Evolutionary conservation across 495 filamentous ascomycete genomes (phyloP).

Genomic region (Hyaloscypha variabilis): DNA sequence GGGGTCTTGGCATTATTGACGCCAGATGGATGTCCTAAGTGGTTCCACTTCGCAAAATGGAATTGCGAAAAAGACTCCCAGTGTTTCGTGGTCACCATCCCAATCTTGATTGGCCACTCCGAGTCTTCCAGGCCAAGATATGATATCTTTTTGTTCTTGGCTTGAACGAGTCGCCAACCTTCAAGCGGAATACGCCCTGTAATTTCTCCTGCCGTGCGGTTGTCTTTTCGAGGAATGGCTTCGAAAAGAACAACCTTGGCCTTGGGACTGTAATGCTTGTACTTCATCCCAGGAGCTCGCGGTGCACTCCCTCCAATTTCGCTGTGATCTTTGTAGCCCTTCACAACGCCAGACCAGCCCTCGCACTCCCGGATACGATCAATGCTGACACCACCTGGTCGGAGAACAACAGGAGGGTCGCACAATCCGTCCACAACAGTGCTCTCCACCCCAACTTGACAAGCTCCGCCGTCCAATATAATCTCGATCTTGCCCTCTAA

Average conservation of each 20-base stretch:
- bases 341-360: slow-evolving; percentile 78
- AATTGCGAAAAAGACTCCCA: slow-evolving; percentile 39
- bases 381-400: slow-evolving; percentile 90
- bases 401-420: slow-evolving; percentile 75
- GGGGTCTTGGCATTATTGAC: not conserved
- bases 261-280: slow-evolving; percentile 94
- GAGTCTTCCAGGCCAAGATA: slow-evolving; percentile 32
- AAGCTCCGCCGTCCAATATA: slow-evolving; percentile 88
- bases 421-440: slow-evolving; percentile 94
- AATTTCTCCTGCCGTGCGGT: not conserved
- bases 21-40: no score
- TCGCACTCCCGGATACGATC: slow-evolving; percentile 72
- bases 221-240: slow-evolving; percentile 13
- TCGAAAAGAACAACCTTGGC: slow-evolving; percentile 87
- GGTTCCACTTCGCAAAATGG: slow-evolving; percentile 10
- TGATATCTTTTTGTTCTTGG: not conserved
- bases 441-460: slow-evolving; percentile 89
- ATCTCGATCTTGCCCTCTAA: slow-evolving; percentile 81
- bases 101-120: slow-evolving; percentile 45
- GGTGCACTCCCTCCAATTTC: slow-evolving; percentile 60
- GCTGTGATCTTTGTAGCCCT: slow-evolving; percentile 73
- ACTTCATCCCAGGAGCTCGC: slow-evolving; percentile 96
- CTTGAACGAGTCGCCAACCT: slow-evolving; percentile 9
- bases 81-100: slow-evolving; percentile 48
- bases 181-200: not conserved